phyloP scores from a whole-genome alignment of 129 eudicot genomes.

The Kitagawia praeruptora region DNA sequence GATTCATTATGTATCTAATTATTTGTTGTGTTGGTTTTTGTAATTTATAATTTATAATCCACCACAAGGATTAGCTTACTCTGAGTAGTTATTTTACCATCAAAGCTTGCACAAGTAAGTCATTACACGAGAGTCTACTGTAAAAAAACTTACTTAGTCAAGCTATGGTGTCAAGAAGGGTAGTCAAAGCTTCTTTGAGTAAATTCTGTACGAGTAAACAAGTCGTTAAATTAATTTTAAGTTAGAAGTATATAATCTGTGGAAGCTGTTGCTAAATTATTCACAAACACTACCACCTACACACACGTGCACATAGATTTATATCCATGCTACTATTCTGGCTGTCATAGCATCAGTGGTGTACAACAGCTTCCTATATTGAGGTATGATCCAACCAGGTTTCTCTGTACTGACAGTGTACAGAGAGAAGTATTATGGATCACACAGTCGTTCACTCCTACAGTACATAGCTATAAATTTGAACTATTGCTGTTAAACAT shows the following conservation, averaged over 20 bases:
- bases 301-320: constrained; percentile 20
- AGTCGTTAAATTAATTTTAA: no score
- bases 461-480: not conserved
- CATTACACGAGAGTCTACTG: not conserved
- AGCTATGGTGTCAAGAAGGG: not conserved
- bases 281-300: constrained; percentile 11
- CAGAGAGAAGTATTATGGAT: constrained; percentile 98
- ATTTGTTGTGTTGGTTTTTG: not conserved
- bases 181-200: not conserved
- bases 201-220: not conserved
- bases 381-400: constrained; percentile 78
- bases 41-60: no score
- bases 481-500: not conserved
- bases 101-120: not conserved
- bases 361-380: constrained; percentile 64
- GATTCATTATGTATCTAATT: no score
- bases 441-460: constrained; percentile 28
- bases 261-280: constrained; percentile 52
- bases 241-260: not conserved
- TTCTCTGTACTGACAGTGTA: constrained; percentile 99
- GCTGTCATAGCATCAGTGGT: constrained; percentile 28
- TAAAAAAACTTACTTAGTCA: no score
- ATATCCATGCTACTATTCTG: constrained; percentile 25
- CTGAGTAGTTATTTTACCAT: no score
- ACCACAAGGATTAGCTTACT: not conserved